phyloP scores from a whole-genome alignment of 2,329 filamentous ascomycete genomes.

The Clarireedia paspali region DNA sequence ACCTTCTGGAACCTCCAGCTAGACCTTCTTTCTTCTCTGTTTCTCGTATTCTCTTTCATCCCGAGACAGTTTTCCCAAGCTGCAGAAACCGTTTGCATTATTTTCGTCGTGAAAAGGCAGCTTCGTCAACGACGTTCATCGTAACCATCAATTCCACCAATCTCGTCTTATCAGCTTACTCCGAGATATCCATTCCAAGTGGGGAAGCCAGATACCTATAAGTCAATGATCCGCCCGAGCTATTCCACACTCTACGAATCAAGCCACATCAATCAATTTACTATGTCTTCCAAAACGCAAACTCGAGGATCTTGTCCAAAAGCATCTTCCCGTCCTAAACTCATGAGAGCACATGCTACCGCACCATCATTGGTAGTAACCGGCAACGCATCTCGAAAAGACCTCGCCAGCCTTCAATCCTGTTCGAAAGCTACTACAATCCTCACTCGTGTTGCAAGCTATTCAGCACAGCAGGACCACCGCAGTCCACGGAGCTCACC shows the following conservation, averaged over 20 bases:
- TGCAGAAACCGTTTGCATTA: not conserved
- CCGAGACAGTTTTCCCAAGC: not conserved
- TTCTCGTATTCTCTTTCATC: not conserved
- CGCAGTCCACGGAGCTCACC: conserved; percentile 10
- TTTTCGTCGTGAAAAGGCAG: not conserved
- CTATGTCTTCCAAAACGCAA: conserved; percentile 33
- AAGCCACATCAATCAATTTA: not conserved
- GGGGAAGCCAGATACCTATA: not conserved
- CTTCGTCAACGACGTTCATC: not conserved
- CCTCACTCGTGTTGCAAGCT: conserved; percentile 45
- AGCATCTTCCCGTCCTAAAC: conserved; percentile 38
- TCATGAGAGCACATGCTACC: conserved; percentile 47
- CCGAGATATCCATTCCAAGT: conserved; percentile 3
- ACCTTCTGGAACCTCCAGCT: not conserved
- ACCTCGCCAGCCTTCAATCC: conserved; percentile 41
- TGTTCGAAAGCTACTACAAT: conserved; percentile 47
- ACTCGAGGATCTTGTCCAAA: conserved; percentile 34
- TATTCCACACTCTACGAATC: not conserved
- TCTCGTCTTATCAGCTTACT: not conserved
- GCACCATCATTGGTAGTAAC: conserved; percentile 52
- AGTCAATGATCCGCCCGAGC: not conserved
- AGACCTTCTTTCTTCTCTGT: not conserved
- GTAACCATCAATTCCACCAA: not conserved
- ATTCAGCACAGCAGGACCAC: conserved; percentile 36
- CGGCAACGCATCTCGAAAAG: conserved; percentile 44